Percentiles rank a stretch among this genome's conserved stretches.
These are phyloP conservation scores for Cordia subcordata DNA, from an alignment of 257 asterid species.

Conservation along the genomic window DNA sequence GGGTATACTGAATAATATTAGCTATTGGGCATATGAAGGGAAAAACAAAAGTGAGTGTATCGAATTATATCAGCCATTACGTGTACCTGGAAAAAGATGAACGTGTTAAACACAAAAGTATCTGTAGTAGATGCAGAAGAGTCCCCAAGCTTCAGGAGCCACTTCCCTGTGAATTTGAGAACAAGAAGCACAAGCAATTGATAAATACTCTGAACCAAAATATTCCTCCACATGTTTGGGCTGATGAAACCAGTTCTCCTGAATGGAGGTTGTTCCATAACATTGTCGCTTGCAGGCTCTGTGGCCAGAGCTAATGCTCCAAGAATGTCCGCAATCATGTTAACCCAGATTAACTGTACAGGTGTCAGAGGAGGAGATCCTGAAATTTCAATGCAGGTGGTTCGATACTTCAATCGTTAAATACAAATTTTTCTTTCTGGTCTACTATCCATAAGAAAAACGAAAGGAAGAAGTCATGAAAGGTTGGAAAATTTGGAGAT, in stretches of 20 bases:
- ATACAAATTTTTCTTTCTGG: neutral
- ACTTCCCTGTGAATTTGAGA: constrained; percentile 66
- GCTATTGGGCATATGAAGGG: too few species aligned
- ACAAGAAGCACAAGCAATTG: constrained; percentile 64
- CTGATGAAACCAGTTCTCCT: constrained; percentile 68
- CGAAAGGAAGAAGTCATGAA: neutral
- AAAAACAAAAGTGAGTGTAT: neutral
- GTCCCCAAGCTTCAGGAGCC: constrained; percentile 54
- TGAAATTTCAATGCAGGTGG: constrained; percentile 17
- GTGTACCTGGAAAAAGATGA: constrained; percentile 92
- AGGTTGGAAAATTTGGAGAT: neutral
- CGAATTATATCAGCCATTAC: neutral
- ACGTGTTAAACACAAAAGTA: constrained; percentile 92
- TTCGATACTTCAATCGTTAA: too few species aligned
- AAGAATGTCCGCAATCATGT: constrained; percentile 91
- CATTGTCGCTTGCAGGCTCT: constrained; percentile 82
- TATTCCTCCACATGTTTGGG: constrained; percentile 85
- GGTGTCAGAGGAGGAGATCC: constrained; percentile 98
- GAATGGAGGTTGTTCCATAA: constrained; percentile 85
- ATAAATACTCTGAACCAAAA: constrained; percentile 81
- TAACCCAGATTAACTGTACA: constrained; percentile 95
- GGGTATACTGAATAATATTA: too few species aligned
- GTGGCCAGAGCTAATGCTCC: constrained; percentile 98
- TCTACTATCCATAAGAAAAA: neutral
- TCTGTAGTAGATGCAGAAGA: constrained; percentile 49